These are phyloP conservation scores for Alopecurus myosuroides DNA, from an alignment of 176 grass and related monocot species.

Conservation along the genomic window DNA sequence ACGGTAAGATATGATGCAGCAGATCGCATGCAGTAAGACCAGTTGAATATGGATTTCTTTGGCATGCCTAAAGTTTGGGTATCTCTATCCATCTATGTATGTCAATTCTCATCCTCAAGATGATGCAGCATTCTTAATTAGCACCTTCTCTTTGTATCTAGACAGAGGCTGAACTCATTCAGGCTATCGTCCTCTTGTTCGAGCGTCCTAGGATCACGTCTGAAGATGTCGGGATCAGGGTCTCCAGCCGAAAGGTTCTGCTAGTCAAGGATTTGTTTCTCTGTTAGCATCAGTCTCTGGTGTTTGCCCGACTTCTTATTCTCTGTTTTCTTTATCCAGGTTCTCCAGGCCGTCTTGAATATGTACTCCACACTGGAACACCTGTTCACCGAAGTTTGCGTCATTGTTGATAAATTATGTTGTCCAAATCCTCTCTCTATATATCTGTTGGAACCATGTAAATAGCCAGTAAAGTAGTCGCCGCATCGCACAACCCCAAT, in stretches of 20 bases:
- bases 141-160: too few relatives aligned
- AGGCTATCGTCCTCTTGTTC: slow-evolving; percentile 79
- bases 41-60: slow-evolving; percentile 98
- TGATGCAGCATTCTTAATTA: too few relatives aligned
- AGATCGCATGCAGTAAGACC: slow-evolving; percentile 77
- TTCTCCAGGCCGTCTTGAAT: slow-evolving; percentile 82
- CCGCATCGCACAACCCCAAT: too few relatives aligned
- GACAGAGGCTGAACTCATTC: slow-evolving; percentile 84
- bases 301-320: too few relatives aligned
- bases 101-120: too few relatives aligned
- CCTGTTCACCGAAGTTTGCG: slow-evolving; percentile 77
- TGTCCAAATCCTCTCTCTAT: too few relatives aligned
- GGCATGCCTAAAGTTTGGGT: slow-evolving; percentile 84
- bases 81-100: too few relatives aligned
- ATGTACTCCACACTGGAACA: slow-evolving; percentile 78
- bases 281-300: too few relatives aligned
- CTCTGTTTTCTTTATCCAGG: slow-evolving; percentile 40
- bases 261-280: not conserved
- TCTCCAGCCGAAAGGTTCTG: slow-evolving; percentile 81
- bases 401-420: slow-evolving; percentile 84
- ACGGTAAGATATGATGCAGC: slow-evolving; percentile 99
- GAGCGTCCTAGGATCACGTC: slow-evolving; percentile 77
- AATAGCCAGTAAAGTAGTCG: too few relatives aligned
- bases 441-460: too few relatives aligned
- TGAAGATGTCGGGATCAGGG: slow-evolving; percentile 70